These are phyloP conservation scores for Coemansia pectinata DNA, from an alignment of 192 early-diverging fungal genomes.

Conservation along the genomic window DNA sequence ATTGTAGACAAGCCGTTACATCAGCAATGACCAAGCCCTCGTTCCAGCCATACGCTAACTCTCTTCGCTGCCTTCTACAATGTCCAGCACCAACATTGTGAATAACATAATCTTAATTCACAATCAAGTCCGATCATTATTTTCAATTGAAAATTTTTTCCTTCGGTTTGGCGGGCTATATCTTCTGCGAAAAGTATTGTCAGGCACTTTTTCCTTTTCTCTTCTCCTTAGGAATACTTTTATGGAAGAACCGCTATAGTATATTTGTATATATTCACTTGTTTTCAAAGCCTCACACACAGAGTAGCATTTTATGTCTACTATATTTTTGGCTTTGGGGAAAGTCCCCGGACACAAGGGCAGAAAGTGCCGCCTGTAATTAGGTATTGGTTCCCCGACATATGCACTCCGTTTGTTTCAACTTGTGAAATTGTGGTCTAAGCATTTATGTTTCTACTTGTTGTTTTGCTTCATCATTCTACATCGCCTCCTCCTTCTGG, in stretches of 20 bases:
- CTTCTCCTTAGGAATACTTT: constrained; percentile 50
- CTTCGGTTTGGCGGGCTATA: neutral
- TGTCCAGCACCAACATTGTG: too few relatives aligned
- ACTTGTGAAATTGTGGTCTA: neutral
- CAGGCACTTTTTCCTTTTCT: constrained; percentile 3
- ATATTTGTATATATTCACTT: constrained; percentile 30
- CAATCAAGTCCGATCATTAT: neutral
- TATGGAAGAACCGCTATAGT: constrained; percentile 54
- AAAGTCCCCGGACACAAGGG: constrained; percentile 58
- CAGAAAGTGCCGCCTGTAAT: constrained; percentile 60
- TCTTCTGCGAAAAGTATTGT: neutral
- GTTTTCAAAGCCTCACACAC: constrained; percentile 55
- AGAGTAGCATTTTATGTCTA: constrained; percentile 23
- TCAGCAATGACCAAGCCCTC: too few relatives aligned
- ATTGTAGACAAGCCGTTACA: neutral
- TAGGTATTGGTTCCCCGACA: constrained; percentile 39
- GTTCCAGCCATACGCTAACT: neutral
- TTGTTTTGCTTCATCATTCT: constrained; percentile 3
- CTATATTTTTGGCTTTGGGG: constrained; percentile 44
- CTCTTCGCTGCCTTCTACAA: neutral
- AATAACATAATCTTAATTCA: neutral
- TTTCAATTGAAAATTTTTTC: constrained; percentile 10
- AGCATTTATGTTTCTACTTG: neutral
- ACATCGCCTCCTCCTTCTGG: neutral
- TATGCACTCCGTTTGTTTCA: neutral